These are phyloP conservation scores for Penicillium simplicissimum DNA, from an alignment of 495 filamentous ascomycete genomes.

Conservation along the genomic window DNA sequence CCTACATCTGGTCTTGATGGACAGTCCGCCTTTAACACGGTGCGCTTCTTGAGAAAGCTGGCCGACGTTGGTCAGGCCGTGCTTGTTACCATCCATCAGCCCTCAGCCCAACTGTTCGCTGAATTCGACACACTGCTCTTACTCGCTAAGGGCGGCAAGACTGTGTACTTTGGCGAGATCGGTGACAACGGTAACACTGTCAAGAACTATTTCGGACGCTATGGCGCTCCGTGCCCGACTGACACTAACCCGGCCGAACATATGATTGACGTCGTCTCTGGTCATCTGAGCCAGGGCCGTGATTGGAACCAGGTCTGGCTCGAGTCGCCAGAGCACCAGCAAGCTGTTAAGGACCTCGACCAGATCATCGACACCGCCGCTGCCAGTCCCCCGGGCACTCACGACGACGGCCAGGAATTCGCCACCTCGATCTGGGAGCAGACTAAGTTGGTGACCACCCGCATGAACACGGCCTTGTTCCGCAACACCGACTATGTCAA, in stretches of 20 bases:
- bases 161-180: slow-evolving; percentile 70
- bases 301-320: slow-evolving; percentile 69
- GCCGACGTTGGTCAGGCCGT: slow-evolving; percentile 69
- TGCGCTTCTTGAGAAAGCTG: slow-evolving; percentile 64
- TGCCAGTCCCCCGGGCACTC: slow-evolving; percentile 30
- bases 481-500: slow-evolving; percentile 64
- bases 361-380: slow-evolving; percentile 48
- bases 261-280: slow-evolving; percentile 82
- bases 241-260: slow-evolving; percentile 84
- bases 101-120: slow-evolving; percentile 68
- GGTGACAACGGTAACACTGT: slow-evolving; percentile 52
- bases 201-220: slow-evolving; percentile 74
- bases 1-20: slow-evolving; percentile 73
- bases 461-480: slow-evolving; percentile 61
- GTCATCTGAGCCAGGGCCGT: slow-evolving; percentile 36
- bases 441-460: slow-evolving; percentile 55
- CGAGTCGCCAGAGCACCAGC: slow-evolving; percentile 51
- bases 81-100: slow-evolving; percentile 76
- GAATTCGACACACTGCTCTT: slow-evolving; percentile 73
- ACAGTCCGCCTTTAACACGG: slow-evolving; percentile 63
- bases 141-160: slow-evolving; percentile 67
- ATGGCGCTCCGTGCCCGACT: slow-evolving; percentile 70
- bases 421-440: slow-evolving; percentile 59
- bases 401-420: slow-evolving; percentile 52
- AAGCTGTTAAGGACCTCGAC: slow-evolving; percentile 54